A percentile compares a stretch with the other conserved stretches of the same genome.
Evolutionary conservation across 345 rosid species (phyloP).

Genomic region (Populus alba): DNA sequence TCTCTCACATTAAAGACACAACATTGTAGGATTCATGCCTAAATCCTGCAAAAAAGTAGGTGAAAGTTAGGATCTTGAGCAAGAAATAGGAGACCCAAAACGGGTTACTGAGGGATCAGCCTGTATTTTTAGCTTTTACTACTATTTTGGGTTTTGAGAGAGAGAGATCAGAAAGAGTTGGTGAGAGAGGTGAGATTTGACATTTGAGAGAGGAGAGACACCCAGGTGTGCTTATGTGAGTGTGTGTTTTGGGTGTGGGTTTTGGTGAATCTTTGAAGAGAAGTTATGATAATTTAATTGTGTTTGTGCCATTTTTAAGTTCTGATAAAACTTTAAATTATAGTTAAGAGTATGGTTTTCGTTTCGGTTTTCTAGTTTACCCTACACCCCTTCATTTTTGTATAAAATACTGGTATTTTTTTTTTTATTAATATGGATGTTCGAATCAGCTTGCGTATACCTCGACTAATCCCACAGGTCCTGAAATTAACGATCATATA

Average conservation of each 20-base stretch:
- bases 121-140: conserved; percentile 17
- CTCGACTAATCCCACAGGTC: too few relatives aligned
- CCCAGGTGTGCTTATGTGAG: conserved; percentile 21
- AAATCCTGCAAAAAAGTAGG: conserved; percentile 2
- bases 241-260: conserved; percentile 26
- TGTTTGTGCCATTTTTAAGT: not conserved
- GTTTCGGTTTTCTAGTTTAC: not conserved
- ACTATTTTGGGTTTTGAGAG: conserved; percentile 10
- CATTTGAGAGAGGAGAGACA: conserved; percentile 24
- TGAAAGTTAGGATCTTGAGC: conserved; percentile 14
- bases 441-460: too few relatives aligned
- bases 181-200: conserved; percentile 30
- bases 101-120: conserved; percentile 11
- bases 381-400: not conserved
- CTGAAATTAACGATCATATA: too few relatives aligned
- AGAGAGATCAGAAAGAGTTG: not conserved
- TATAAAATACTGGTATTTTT: too few relatives aligned
- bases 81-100: conserved; percentile 8
- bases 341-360: conserved; percentile 14
- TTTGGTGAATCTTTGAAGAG: conserved; percentile 31
- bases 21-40: conserved; percentile 9
- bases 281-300: conserved; percentile 17
- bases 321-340: not conserved
- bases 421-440: too few relatives aligned
- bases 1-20: conserved; percentile 7